Evolutionary conservation across 129 eudicot genomes (phyloP), one percentile per base, ranked within the genome.

Genomic region (Pittosporum tobira): DNA sequence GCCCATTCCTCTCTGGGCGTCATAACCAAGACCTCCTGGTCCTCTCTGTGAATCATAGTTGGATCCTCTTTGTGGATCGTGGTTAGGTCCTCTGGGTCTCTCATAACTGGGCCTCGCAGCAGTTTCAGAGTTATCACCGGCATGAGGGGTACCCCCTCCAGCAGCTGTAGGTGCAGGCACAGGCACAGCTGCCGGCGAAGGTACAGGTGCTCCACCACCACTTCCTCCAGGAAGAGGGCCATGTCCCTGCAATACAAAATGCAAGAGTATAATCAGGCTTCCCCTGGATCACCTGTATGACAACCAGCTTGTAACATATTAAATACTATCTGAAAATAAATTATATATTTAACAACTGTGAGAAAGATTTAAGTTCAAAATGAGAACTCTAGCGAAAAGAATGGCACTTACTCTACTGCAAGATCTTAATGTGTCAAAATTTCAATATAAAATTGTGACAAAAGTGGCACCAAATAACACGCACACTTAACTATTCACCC

Each of bases 81-180:
- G 49, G 51, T 55, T 65, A 43, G 76, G 40, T 15, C 60, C 63
- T 25, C 66, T 75, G n/a, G 60, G 44, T 2, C 54, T 64, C 65
- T 84, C 84, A 74, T 76, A 76, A 59, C 79, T 73, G 37, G 80
- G 43, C 77, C 81, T 74, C 36, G 47, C 61, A 56, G 64, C 65
- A 40, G 71, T 44, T 45, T 65, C 75, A 28, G 80, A 59, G 55
- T 84, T 83, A 43, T 74, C 69, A 59, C 75, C 84, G 64, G 42
- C 77, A 27, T 63, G 59, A 29, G 72, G 75, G 21, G 84, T 46
- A 54, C 53, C 62, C 48, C 81, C 83, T 11, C 67, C 79, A 48
- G 63, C 59, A 49, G 75, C 61, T 3, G 44, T 45, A 18, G 61
- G 44, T 18, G 45, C 44, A 31, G 34, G n/a, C n/a, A n/a, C 18